phyloP scores from a whole-genome alignment of 148 eudicot genomes.

The Silene uniflora region DNA sequence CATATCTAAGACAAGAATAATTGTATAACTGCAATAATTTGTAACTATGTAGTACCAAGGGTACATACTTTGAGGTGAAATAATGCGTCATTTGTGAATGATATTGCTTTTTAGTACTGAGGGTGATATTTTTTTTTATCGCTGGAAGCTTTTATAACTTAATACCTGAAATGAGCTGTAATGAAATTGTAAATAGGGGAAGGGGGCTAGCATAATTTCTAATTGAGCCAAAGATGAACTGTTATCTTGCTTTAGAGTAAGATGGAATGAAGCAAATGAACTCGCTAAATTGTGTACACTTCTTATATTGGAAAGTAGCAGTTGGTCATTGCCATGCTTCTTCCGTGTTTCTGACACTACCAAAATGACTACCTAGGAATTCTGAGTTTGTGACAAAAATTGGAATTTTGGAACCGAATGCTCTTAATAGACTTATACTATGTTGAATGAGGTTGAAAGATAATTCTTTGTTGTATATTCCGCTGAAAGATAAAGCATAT shows the following conservation, averaged over 20 bases:
- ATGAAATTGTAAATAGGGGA: not conserved
- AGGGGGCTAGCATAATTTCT: not conserved
- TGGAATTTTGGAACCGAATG: not conserved
- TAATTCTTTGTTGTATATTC: not conserved
- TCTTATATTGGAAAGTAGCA: not conserved
- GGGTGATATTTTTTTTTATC: no score
- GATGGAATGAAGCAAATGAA: not conserved
- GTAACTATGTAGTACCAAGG: not conserved
- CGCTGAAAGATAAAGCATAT: no score
- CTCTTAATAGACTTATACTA: not conserved
- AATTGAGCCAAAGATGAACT: not conserved
- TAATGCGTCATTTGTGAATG: not conserved
- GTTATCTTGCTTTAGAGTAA: not conserved
- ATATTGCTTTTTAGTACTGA: not conserved
- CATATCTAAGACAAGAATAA: not conserved
- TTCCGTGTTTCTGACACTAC: not conserved
- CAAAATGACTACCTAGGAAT: not conserved
- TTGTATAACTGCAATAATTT: no score
- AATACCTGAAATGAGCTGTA: not conserved
- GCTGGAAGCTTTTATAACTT: not conserved
- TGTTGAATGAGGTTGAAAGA: not conserved
- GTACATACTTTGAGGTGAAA: not conserved
- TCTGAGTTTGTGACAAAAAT: not conserved
- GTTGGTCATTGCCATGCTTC: not conserved
- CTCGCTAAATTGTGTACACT: not conserved